Percentiles rank a stretch among this genome's conserved stretches.
Conservation (phyloP, 805 yeast genomes). For the Starmerella kuoi region DNA sequence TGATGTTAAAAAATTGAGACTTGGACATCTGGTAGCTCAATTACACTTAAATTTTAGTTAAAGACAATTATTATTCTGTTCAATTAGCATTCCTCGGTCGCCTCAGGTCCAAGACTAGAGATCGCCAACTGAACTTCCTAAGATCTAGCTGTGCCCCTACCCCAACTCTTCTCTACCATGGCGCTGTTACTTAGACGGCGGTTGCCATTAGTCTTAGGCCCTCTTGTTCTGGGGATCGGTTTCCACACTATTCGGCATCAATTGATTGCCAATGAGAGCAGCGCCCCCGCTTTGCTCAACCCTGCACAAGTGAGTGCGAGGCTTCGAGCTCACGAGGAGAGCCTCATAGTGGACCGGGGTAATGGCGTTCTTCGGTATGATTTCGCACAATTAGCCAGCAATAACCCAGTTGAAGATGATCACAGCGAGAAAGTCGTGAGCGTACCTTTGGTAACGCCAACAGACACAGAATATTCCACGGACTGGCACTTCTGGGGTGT, state of each 20-base stretch:
- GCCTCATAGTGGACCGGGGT: constrained; percentile 67
- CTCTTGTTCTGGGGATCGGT: constrained; percentile 16
- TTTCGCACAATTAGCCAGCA: constrained; percentile 77
- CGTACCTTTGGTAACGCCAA: constrained; percentile 37
- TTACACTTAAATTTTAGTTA: too few relatives aligned
- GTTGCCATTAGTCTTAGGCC: constrained; percentile 25
- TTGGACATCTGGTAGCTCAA: too few relatives aligned
- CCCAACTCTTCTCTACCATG: too few relatives aligned
- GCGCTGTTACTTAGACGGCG: constrained; percentile 32
- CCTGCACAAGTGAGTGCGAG: constrained; percentile 55
- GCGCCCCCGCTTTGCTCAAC: constrained; percentile 16
- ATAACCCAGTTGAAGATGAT: constrained; percentile 90
- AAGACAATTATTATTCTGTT: too few relatives aligned
- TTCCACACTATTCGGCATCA: constrained; percentile 14
- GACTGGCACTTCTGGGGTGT: constrained; percentile 95
- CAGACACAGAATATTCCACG: constrained; percentile 34
- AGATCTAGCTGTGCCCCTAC: too few relatives aligned
- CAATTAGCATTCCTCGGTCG: too few relatives aligned
- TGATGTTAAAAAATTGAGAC: too few relatives aligned
- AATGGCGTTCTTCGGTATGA: constrained; percentile 84
- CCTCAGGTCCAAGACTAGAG: too few relatives aligned
- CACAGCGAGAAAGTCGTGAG: constrained; percentile 67
- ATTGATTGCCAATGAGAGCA: constrained; percentile 10
- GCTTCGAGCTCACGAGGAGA: constrained; percentile 64
- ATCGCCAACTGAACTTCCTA: too few relatives aligned